Base-by-base conservation (phyloP, 805 yeast species). In the Candida odintsovae region DNA sequence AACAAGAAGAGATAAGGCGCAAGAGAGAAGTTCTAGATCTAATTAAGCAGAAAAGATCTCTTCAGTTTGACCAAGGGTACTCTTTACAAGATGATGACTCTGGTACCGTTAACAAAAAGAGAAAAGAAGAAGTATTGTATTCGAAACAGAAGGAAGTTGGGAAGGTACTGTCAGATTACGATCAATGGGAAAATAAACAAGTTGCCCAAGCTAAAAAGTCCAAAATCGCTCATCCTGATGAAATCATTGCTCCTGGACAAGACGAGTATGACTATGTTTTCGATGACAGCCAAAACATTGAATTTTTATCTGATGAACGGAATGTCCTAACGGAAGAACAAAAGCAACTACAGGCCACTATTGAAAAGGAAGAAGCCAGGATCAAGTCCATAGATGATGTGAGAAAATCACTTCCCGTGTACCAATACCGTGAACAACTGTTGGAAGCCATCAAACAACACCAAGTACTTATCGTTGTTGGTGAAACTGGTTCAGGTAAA, bases 401-500 rank as follows among this genome's bases (percentile, higher is more conserved):
- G 1, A 66, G 92, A 43, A 75, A 73, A 54, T 78, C 86, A 0
- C 69, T 90, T 16, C 97, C 97, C 0, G 95, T 90, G 1, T 89
- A 72, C 56, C 66, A 73, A 43, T 83, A 77, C 55, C 69, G 90
- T 40, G 69, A 75, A 2, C 73, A 78, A 29, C 72, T 90, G 16
- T 63, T 90, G 26, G 69, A 72, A 0, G 82, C 87, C 0, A 74
- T 90, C 10, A 61, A 65, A 21, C 67, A 75, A 23, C 74, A 84
- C 54, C 96, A 87, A 60, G 80, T 83, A 0, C 55, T 86, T 33
- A 81, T 86, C 38, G 79, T 86, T 28, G 92, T 86, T 36, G 95
- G 95, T 48, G 95, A 86, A 61, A 86, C 95, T 0, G 95, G 97
- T 40, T 90, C 97, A 0, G 97, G 97, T 58, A 90, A 90, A 59